Percentiles rank a stretch among this genome's conserved stretches.
Conservation (phyloP, 257 asterid species). For the Solanum appendiculatum region DNA sequence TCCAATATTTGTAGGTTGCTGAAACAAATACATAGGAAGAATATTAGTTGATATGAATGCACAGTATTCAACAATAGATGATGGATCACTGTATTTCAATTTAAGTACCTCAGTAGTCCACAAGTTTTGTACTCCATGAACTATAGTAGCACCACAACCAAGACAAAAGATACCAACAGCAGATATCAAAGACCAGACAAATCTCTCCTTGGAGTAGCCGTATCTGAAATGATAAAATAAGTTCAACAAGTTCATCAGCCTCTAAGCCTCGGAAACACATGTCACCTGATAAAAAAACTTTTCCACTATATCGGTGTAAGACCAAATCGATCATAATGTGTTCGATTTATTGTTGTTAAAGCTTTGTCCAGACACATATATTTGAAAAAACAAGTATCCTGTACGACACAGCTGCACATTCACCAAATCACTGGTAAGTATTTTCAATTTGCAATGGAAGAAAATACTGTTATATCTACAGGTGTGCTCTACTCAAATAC, state of each 20-base stretch:
- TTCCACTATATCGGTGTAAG: neutral
- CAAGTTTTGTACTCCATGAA: conserved; percentile 84
- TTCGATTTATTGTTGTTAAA: neutral
- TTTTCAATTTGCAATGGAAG: neutral
- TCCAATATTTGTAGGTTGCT: conserved; percentile 88
- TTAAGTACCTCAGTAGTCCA: conserved; percentile 72
- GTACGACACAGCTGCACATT: neutral
- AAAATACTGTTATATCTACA: neutral
- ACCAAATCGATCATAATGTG: neutral
- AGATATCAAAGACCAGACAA: conserved; percentile 97
- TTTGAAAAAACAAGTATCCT: neutral
- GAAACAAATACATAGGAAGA: conserved; percentile 6
- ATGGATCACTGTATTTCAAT: neutral
- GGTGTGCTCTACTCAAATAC: neutral
- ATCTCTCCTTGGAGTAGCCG: conserved; percentile 95
- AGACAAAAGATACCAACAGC: conserved; percentile 98
- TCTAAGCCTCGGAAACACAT: neutral
- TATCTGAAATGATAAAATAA: conserved; percentile 41
- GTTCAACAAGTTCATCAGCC: conserved; percentile 6
- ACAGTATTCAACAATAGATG: neutral
- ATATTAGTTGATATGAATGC: neutral
- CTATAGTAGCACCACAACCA: conserved; percentile 96
- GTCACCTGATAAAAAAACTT: neutral
- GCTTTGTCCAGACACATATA: neutral
- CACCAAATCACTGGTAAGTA: neutral